Base-by-base conservation (phyloP, 192 early-diverging fungal genomes). In the Kappamyces sp. region DNA sequence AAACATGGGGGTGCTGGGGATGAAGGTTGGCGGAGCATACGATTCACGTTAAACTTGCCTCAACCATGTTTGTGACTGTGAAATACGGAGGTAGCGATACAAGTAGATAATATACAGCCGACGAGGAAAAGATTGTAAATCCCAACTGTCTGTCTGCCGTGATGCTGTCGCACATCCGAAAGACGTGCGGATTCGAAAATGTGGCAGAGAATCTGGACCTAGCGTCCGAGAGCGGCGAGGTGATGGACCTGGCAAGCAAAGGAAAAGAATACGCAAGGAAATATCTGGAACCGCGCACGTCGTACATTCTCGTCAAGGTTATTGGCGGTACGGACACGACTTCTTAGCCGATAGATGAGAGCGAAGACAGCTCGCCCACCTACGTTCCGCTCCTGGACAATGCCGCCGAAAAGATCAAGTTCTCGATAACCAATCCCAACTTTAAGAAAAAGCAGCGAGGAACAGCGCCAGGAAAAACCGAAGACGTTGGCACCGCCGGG, bases 221-320 rank as follows among this genome's bases (percentile, higher is more conserved):
- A 14, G 75, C 75, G 7, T 66, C 66, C 31, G 78, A 80, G 47
- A 52, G 70, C 31, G 79, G 79, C 15, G 79, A 81, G 54, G 76
- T 81, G 12, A 58, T 81, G 5, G 79, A 81, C 50, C 55, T 81
- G 39, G 41, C 49, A 5, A 64, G 57, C 48, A 81, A 81, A 54
- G 67, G 65, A 7, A 73, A 70, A 55, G 79, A 81, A 47, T 78
- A 78, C 46, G 79, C 79, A 6, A 70, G 66, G 50, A 73, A 71
- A 61, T 78, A 50, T 66, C n/a, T 81, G 32, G 76, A 78, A 38
- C 34, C 61, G 4, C 45, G 78, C 37, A 47, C 42, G 31, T 74
- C 42, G 15, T 91, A 86, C 61, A 88, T 89, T 70, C 38, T 87
- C 1, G 67, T 83, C 5, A 78, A 84, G 29, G 69, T 81, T 0